Evolutionary conservation across 495 filamentous ascomycete genomes (phyloP), one percentile per base, ranked within the genome.

Genomic region (Aspergillus steynii): DNA sequence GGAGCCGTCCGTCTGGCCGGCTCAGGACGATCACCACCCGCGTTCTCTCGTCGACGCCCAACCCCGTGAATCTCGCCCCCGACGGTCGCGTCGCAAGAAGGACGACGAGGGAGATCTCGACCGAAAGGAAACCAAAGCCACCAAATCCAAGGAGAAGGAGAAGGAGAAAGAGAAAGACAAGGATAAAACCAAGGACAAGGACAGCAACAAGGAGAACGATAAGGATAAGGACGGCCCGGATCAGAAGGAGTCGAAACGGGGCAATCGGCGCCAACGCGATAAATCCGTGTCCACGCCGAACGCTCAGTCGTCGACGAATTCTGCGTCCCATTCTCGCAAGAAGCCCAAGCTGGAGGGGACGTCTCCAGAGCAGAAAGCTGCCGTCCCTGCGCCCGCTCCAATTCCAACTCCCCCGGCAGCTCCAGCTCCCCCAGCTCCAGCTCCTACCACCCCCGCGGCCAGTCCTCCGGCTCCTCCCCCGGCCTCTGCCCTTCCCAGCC

Each of bases 41-140:
- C 63, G 61, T 29, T 46, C 63, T 29, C 47, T 63, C 15, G 50
- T 55, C 59, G 61, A 56, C 27, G 34, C 28, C 31, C 32, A 32
- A 42, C 48, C 60, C 29, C 60, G 55, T 48, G 66, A 65, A 64
- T 34, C 61, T 59, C 66, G 66, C 47, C 58, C 63, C 49, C 71
- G 76, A 63, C 77, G 77, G 72, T 77, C 77, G 76, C 77, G 77
- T 75, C 76, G 77, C 50, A 80, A 78, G 71, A 78, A 77, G 72
- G 75, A 77, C 54, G 75, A 77, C 58, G 71, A 70, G 1, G 55
- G 53, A 27, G 68, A 68, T 14, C n/a, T 45, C 37, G 64, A 65
- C 45, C 63, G 63, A 29, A 68, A 63, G 50, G 66, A 68, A 25
- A 50, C 64, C 55, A 70, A 66, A 52, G 49, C 63, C 29, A 54